Evolutionary conservation across 2,329 filamentous ascomycete species (phyloP).

Genomic region (Claviceps pazoutovae): DNA sequence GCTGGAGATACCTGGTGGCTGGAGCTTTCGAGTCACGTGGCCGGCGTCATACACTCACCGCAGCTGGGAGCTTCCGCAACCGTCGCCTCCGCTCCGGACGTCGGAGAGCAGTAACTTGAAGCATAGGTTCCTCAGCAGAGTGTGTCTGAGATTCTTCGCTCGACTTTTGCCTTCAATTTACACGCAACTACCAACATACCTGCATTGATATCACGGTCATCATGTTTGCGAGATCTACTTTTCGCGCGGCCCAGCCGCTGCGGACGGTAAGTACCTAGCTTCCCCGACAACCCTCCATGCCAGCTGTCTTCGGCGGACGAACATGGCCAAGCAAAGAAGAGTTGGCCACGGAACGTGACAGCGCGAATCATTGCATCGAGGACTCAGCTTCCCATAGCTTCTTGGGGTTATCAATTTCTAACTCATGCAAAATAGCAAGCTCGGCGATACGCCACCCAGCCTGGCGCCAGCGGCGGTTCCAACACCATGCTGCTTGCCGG

Average conservation of each 20-base stretch:
- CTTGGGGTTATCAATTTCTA: too few relatives aligned
- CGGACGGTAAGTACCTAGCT: slow-evolving; percentile 41
- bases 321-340: not conserved
- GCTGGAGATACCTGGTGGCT: not conserved
- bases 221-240: slow-evolving; percentile 55
- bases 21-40: slow-evolving; percentile 3
- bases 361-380: too few relatives aligned
- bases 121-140: not conserved
- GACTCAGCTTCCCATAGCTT: too few relatives aligned
- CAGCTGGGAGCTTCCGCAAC: not conserved
- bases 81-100: not conserved
- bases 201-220: slow-evolving; percentile 18
- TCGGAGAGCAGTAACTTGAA: not conserved
- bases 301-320: not conserved
- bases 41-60: slow-evolving; percentile 2
- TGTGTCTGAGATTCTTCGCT: not conserved
- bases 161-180: not conserved
- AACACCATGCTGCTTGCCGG: slow-evolving; percentile 48
- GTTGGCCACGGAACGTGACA: not conserved
- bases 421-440: slow-evolving; percentile 22
- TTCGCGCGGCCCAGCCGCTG: slow-evolving; percentile 51
- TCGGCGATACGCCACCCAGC: slow-evolving; percentile 56
- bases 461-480: slow-evolving; percentile 36
- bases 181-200: not conserved
- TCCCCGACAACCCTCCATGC: not conserved